Evolutionary conservation across 768 basidiomycete genomes (phyloP).

Genomic region (Mycena chlorophos): DNA sequence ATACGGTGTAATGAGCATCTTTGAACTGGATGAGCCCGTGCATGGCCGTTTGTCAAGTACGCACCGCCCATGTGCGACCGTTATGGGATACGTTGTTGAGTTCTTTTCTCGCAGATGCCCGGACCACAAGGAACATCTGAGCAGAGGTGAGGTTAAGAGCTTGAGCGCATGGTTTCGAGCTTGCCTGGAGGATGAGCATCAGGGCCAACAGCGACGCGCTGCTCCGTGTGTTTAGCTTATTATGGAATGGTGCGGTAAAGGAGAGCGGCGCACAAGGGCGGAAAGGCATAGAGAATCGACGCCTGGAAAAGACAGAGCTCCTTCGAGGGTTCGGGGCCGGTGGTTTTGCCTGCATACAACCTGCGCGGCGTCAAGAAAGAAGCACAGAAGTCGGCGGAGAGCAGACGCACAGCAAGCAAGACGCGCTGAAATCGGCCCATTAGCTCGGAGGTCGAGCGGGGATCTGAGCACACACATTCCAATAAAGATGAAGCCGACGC

Average conservation of each 20-base stretch:
- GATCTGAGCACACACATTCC: slow-evolving; percentile 39
- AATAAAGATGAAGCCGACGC: slow-evolving; percentile 45
- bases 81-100: slow-evolving; percentile 35
- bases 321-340: slow-evolving; percentile 45
- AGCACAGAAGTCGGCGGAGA: not conserved
- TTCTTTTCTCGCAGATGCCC: slow-evolving; percentile 36
- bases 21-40: not conserved
- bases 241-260: not conserved
- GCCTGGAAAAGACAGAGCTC: slow-evolving; percentile 48
- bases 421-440: slow-evolving; percentile 31
- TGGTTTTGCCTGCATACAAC: slow-evolving; percentile 41
- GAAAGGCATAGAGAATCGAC: slow-evolving; percentile 48
- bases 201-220: slow-evolving; percentile 46
- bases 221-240: not conserved
- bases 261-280: slow-evolving; percentile 40
- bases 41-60: slow-evolving; percentile 9
- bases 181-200: slow-evolving; percentile 45
- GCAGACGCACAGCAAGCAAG: slow-evolving; percentile 39
- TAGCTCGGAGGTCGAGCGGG: not conserved
- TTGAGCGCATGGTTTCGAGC: not conserved
- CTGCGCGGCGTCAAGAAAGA: slow-evolving; percentile 24
- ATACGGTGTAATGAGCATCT: slow-evolving; percentile 48
- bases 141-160: not conserved
- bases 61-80: slow-evolving; percentile 39
- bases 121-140: slow-evolving; percentile 48